Evolutionary conservation across 768 basidiomycete species (phyloP).

Genomic region (Trametes meyenii): DNA sequence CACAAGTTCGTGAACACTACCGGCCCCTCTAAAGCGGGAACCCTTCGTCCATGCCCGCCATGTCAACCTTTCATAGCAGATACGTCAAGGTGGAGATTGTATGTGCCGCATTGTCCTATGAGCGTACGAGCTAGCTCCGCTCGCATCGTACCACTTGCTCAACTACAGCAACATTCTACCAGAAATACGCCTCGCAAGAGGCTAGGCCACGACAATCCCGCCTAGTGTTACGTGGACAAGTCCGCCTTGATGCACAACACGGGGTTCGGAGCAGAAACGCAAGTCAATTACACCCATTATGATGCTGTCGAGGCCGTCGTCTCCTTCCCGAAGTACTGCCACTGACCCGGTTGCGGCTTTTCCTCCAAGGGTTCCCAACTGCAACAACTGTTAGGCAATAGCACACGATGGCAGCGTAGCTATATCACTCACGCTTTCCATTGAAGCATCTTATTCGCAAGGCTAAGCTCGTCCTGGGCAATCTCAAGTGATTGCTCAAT

Average conservation of each 20-base stretch:
- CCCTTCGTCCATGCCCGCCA: too few species aligned
- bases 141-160: too few species aligned
- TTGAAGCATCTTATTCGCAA: constrained; percentile 84
- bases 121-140: too few species aligned
- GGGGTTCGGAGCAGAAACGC: neutral
- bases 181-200: too few species aligned
- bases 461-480: constrained; percentile 78
- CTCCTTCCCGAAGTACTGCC: constrained; percentile 76
- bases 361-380: constrained; percentile 90
- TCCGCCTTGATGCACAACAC: neutral
- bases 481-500: constrained; percentile 85
- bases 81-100: too few species aligned
- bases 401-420: neutral
- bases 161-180: too few species aligned
- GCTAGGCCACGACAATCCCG: too few species aligned
- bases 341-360: constrained; percentile 80
- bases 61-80: too few species aligned
- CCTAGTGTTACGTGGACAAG: too few species aligned
- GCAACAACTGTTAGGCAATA: constrained; percentile 9
- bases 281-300: constrained; percentile 1
- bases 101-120: too few species aligned
- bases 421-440: constrained; percentile 88
- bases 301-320: constrained; percentile 43
- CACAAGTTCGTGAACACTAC: neutral
- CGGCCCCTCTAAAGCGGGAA: too few species aligned